These are phyloP conservation scores for Rauvolfia tetraphylla DNA, from an alignment of 257 asterid genomes.

Conservation along the genomic window DNA sequence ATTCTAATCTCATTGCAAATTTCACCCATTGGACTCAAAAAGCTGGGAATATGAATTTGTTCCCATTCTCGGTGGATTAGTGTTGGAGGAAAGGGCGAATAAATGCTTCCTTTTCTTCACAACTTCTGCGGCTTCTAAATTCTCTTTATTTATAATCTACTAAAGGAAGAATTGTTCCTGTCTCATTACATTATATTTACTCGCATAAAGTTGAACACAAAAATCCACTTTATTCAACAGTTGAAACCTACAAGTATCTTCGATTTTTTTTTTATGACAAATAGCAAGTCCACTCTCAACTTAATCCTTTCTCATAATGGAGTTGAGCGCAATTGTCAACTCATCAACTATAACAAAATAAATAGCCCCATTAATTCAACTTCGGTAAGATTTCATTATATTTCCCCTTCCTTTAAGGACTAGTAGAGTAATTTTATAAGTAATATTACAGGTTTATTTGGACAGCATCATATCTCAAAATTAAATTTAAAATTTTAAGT, in stretches of 20 bases:
- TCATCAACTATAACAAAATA: no score
- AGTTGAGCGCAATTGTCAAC: no score
- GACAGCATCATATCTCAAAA: no score
- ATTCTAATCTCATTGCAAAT: background rate
- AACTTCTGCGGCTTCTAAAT: conserved; percentile 11
- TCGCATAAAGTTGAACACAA: background rate
- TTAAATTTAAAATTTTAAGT: no score
- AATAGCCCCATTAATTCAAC: no score
- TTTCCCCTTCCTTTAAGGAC: no score
- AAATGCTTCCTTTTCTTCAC: conserved; percentile 16
- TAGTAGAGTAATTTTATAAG: no score
- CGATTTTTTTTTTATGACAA: background rate
- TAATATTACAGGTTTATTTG: no score
- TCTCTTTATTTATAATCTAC: background rate
- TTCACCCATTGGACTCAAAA: background rate
- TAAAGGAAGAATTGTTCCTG: background rate
- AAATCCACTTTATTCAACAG: conserved; percentile 9
- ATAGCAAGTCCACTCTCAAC: background rate
- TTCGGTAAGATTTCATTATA: no score
- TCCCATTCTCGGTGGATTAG: conserved; percentile 9
- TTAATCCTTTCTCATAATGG: background rate
- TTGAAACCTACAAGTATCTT: background rate
- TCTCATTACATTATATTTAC: background rate
- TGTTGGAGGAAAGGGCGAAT: conserved; percentile 7
- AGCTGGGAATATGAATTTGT: conserved; percentile 21